Base-by-base conservation (phyloP, 2,329 filamentous ascomycete genomes). In the Metarhizium anisopliae region DNA sequence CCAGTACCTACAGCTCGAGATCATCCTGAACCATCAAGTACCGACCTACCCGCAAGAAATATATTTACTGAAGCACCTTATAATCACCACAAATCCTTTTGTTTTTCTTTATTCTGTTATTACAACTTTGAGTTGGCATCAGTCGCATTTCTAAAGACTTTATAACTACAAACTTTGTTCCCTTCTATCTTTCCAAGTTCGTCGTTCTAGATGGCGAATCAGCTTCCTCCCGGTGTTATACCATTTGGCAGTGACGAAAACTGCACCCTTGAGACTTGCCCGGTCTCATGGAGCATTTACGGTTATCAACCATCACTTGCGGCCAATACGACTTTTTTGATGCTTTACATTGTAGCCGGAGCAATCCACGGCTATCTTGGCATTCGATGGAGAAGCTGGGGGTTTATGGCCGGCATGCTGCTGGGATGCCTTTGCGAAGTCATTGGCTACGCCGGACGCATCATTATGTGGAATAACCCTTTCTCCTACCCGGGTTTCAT, bases 401-500 rank as follows among this genome's bases (percentile, higher is more conserved):
- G 68, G 52, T 80, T 77, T 61, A 72, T 73, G 67, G 49, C 59
- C 6, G 73, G 71, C 55, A 80, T 86, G 73, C 61, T 80, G 2
- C 61, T 74, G 6, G 84, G 84, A 32, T 81, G 77, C 61, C 57
- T 78, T 10, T 70, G 77, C 51, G 83, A 85, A 63, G 76, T 85
- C 18, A 63, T 84, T 35, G 84, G 85, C 32, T 87, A 88, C 58
- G 69, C 70, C 1, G 85, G 81, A 2, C 74, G 84, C 3, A 68
- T 86, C 32, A 64, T 82, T 55, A 70, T 84, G 49, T 72, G 80
- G 58, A 58, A 76, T 38, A 80, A 85, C 56, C 80, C 82, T 0
- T 87, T 82, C 62, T 69, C 65, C 47, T 77, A 84, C 62, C 63
- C 63, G 8, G 80, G 76, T 0, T 88, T 87, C 62, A 73, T 86